Evolutionary conservation across 495 filamentous ascomycete species (phyloP).

Genomic region (Neurospora sp.): DNA sequence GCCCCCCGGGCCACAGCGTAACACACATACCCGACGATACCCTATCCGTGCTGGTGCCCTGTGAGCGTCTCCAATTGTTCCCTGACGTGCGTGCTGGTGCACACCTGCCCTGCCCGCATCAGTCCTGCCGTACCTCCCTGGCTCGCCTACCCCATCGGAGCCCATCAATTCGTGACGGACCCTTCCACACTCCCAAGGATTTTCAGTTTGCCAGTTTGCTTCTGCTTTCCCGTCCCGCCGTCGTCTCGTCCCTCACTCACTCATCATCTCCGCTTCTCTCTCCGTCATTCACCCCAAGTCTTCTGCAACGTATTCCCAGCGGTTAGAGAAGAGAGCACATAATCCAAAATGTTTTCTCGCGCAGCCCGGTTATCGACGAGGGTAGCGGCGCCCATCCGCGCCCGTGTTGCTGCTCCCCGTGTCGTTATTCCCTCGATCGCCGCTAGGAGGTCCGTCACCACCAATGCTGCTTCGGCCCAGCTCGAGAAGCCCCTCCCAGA

Average conservation of each 20-base stretch:
- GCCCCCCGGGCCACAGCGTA: background rate
- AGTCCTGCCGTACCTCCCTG: background rate
- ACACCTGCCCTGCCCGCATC: background rate
- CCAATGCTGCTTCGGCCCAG: conserved; percentile 84
- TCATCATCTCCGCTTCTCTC: background rate
- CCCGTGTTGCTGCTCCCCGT: conserved; percentile 24
- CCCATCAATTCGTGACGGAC: background rate
- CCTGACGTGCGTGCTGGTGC: background rate
- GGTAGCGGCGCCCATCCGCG: conserved; percentile 32
- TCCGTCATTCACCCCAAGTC: background rate
- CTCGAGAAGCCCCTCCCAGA: conserved; percentile 74
- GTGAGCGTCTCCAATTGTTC: background rate
- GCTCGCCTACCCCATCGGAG: background rate
- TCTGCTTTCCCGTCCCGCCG: background rate
- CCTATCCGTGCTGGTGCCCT: background rate
- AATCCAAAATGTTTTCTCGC: conserved; percentile 40
- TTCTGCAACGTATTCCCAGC: background rate
- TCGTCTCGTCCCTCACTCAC: background rate
- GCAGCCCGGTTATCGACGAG: conserved; percentile 35
- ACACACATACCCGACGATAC: background rate
- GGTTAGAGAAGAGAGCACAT: background rate
- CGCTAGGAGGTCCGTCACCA: conserved; percentile 63
- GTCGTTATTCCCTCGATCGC: conserved; percentile 42
- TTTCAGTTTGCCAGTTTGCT: background rate
- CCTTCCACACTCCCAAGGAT: background rate